Conservation (phyloP, 1,139 yeast species). For the Suhomyces maxii region DNA sequence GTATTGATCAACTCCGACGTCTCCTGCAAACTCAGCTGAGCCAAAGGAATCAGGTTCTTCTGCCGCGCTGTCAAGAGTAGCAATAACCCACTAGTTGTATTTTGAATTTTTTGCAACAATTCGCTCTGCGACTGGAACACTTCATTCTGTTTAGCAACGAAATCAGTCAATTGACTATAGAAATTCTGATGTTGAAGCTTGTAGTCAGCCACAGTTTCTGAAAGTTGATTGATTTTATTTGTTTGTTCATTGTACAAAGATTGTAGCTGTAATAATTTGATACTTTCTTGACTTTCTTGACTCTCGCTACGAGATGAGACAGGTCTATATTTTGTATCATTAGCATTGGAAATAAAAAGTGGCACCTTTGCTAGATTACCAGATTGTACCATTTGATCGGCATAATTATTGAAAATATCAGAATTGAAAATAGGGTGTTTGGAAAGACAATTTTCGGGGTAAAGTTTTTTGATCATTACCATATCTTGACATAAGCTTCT, state of each 20-base stretch:
- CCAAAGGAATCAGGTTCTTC: constrained; percentile 19
- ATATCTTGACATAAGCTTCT: constrained; percentile 35
- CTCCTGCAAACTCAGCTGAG: constrained; percentile 21
- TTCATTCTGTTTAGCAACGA: constrained; percentile 22
- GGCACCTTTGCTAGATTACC: constrained; percentile 11
- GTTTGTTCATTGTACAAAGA: constrained; percentile 8
- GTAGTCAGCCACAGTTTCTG: constrained; percentile 18
- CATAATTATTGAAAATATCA: constrained; percentile 22
- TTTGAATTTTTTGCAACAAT: constrained; percentile 20
- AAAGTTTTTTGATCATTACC: constrained; percentile 26
- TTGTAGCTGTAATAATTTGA: constrained; percentile 2
- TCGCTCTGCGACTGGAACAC: constrained; percentile 22
- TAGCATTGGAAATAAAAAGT: background rate
- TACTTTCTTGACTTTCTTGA: background rate
- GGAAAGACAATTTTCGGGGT: constrained; percentile 29
- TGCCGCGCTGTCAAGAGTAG: constrained; percentile 20
- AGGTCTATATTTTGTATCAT: background rate
- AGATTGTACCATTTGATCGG: constrained; percentile 15
- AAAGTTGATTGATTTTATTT: constrained; percentile 15
- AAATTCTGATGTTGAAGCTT: constrained; percentile 19
- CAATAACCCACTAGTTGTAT: constrained; percentile 22
- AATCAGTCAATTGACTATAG: constrained; percentile 16
- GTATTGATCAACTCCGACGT: constrained; percentile 14
- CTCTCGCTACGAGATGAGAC: background rate
- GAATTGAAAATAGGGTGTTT: constrained; percentile 31